phyloP scores from a whole-genome alignment of 257 asterid genomes.

The Datura wrightii region DNA sequence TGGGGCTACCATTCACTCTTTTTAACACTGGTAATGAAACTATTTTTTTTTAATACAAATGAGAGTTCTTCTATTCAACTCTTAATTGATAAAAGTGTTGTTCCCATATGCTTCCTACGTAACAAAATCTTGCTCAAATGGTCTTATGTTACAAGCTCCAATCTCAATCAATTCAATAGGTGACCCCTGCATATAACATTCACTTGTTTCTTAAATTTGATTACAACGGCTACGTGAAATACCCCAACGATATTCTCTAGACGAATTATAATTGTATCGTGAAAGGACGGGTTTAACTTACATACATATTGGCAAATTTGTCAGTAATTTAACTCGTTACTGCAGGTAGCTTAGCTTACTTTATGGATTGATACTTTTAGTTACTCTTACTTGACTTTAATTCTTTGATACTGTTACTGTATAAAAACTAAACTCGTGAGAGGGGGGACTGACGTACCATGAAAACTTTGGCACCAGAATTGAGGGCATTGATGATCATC shows the following conservation, averaged over 20 bases:
- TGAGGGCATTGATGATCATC: slow-evolving; percentile 96
- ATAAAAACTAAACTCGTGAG: background rate
- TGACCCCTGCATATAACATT: background rate
- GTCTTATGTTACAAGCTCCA: background rate
- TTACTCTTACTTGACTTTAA: no score
- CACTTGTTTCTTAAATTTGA: background rate
- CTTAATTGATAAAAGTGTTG: background rate
- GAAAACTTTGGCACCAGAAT: slow-evolving; percentile 95
- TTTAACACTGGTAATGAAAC: background rate
- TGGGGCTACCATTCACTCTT: background rate
- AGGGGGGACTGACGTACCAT: slow-evolving; percentile 56
- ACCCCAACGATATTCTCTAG: background rate
- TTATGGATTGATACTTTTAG: no score
- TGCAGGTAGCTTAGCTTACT: background rate
- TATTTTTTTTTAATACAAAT: no score
- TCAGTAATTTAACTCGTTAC: background rate
- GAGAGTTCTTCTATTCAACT: no score
- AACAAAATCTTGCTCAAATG: background rate
- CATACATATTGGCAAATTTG: background rate
- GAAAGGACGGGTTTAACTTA: background rate
- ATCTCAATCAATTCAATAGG: background rate
- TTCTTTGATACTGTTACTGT: background rate
- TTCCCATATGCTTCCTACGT: background rate
- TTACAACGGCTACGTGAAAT: background rate
- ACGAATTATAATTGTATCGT: no score